phyloP scores from a whole-genome alignment of 1,284 basidiomycete genomes.

The Leccinum angustisporum region DNA sequence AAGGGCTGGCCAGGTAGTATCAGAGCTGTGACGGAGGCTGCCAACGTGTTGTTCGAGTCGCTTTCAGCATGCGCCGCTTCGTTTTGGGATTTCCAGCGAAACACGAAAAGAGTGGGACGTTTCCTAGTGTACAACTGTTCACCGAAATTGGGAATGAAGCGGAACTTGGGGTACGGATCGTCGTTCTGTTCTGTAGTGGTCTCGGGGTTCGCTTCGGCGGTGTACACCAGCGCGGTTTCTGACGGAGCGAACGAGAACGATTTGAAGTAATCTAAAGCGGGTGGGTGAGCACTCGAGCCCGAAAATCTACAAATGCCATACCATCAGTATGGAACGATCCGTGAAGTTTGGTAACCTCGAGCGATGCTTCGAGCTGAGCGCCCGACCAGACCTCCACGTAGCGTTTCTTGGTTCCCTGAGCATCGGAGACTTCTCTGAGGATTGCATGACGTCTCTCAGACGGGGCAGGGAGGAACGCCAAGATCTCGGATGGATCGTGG shows the following conservation, averaged over 20 bases:
- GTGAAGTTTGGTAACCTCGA: constrained; percentile 62
- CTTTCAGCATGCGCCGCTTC: not conserved
- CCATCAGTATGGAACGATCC: constrained; percentile 64
- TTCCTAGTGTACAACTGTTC: constrained; percentile 52
- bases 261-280: constrained; percentile 43
- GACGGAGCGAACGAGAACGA: constrained; percentile 52
- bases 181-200: constrained; percentile 29
- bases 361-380: constrained; percentile 40
- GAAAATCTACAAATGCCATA: constrained; percentile 23
- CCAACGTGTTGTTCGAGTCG: not conserved
- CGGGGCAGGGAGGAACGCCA: constrained; percentile 44
- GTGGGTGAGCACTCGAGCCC: not conserved
- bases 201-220: constrained; percentile 50
- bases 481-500: constrained; percentile 45
- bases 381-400: constrained; percentile 63
- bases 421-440: constrained; percentile 42
- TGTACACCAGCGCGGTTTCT: constrained; percentile 54
- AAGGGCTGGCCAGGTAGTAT: constrained; percentile 15
- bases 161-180: constrained; percentile 49
- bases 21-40: constrained; percentile 14
- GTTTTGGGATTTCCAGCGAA: constrained; percentile 38
- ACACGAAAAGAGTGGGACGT: constrained; percentile 50
- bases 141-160: constrained; percentile 55
- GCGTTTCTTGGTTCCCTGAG: constrained; percentile 42
- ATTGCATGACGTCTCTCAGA: constrained; percentile 46